Conservation (phyloP, 495 filamentous ascomycete genomes). For the Penicillium longicatenatum region DNA sequence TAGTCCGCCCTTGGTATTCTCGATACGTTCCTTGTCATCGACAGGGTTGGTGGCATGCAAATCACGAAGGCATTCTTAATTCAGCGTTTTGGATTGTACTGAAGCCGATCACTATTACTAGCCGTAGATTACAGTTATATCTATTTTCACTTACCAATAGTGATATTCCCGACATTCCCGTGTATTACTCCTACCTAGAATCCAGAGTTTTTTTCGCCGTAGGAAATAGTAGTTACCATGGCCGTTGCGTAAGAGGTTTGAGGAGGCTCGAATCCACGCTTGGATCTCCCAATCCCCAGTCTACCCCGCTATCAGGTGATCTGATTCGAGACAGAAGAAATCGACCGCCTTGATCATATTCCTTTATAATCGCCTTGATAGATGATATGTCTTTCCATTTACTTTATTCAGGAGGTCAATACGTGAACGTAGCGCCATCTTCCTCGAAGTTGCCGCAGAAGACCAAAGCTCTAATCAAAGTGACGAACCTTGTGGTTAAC, state of each 20-base stretch:
- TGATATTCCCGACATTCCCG: neutral
- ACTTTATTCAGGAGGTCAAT: too few species aligned
- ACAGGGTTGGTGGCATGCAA: neutral
- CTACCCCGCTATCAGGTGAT: slow-evolving; percentile 2
- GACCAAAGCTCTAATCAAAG: neutral
- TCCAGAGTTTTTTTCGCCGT: neutral
- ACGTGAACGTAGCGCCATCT: neutral
- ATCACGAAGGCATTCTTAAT: slow-evolving; percentile 1
- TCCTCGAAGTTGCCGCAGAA: neutral
- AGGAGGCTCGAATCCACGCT: neutral
- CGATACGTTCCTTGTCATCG: slow-evolving; percentile 2
- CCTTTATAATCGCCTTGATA: neutral
- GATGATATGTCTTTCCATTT: neutral
- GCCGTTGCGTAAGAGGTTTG: neutral
- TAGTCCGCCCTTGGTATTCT: neutral
- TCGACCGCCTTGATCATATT: neutral
- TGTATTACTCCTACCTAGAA: neutral
- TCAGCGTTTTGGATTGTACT: slow-evolving; percentile 1
- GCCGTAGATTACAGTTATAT: neutral
- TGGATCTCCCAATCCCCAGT: neutral
- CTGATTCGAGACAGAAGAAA: neutral
- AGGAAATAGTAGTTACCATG: neutral
- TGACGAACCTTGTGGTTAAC: neutral
- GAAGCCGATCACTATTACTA: neutral
- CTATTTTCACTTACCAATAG: neutral